These are phyloP conservation scores for Hansenula sp. DNA, from an alignment of 1,139 yeast genomes.

Conservation along the genomic window DNA sequence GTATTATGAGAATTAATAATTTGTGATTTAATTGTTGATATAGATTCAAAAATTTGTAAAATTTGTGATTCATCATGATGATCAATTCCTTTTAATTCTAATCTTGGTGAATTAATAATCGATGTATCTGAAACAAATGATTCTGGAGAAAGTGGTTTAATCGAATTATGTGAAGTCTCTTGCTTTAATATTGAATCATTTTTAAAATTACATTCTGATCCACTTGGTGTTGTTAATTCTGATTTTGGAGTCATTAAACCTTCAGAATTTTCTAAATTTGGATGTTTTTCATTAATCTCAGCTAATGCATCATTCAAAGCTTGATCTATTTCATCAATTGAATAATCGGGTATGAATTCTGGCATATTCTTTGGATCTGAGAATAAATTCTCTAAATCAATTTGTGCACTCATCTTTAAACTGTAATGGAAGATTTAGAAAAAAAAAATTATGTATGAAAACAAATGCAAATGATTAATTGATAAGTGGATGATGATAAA, in stretches of 20 bases:
- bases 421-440: neutral
- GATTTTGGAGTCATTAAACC: neutral
- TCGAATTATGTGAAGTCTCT: too few species aligned
- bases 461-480: too few species aligned
- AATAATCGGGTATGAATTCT: constrained; percentile 1
- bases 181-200: neutral
- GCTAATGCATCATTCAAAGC: constrained; percentile 16
- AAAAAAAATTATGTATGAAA: too few species aligned
- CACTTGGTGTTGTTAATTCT: neutral
- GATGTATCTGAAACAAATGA: constrained; percentile 20
- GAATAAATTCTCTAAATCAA: constrained; percentile 12
- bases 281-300: constrained; percentile 15
- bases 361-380: constrained; percentile 6
- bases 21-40: neutral
- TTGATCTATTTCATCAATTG: constrained; percentile 10
- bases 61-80: too few species aligned
- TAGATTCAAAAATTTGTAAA: neutral
- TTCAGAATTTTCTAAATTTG: neutral
- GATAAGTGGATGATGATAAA: too few species aligned
- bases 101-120: constrained; percentile 14
- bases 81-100: neutral
- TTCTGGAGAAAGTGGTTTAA: constrained; percentile 19
- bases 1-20: too few species aligned
- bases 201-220: neutral
- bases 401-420: constrained; percentile 3